Percentiles rank a stretch among this genome's conserved stretches.
Evolutionary conservation across 495 filamentous ascomycete species (phyloP).

Genomic region (Penicillium silybi): DNA sequence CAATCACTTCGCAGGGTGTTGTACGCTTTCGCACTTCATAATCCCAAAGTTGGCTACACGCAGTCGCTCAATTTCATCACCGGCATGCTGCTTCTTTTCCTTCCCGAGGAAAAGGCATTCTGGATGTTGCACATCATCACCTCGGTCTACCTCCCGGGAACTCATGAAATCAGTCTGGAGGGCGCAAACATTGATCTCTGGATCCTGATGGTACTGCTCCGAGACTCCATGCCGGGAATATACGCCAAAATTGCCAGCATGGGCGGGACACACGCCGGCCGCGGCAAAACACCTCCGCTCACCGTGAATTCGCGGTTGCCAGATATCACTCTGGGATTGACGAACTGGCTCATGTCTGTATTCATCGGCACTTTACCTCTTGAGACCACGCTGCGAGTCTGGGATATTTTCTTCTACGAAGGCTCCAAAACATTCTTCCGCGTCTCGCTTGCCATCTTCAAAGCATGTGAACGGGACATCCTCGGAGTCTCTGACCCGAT

Average conservation of each 20-base stretch:
- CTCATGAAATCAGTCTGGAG: constrained; percentile 87
- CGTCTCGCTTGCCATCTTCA: constrained; percentile 88
- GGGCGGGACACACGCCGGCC: constrained; percentile 49
- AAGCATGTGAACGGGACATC: constrained; percentile 81
- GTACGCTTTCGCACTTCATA: constrained; percentile 84
- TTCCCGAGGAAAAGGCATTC: constrained; percentile 88
- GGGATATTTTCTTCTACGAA: constrained; percentile 96
- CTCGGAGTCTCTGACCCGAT: constrained; percentile 77
- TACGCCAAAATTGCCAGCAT: constrained; percentile 87
- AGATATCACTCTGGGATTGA: constrained; percentile 87
- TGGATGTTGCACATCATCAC: constrained; percentile 95
- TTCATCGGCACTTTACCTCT: constrained; percentile 92
- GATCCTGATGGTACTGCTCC: constrained; percentile 81
- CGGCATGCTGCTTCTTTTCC: constrained; percentile 90
- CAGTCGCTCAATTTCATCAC: constrained; percentile 96
- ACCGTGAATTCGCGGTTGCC: constrained; percentile 63
- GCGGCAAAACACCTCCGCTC: constrained; percentile 36
- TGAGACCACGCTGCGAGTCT: constrained; percentile 85
- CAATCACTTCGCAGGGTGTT: constrained; percentile 78
- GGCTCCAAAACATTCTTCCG: constrained; percentile 94
- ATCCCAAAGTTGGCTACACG: constrained; percentile 88
- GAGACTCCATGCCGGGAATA: constrained; percentile 77
- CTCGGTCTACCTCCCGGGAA: constrained; percentile 80
- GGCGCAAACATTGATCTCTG: constrained; percentile 93
- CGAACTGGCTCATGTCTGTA: constrained; percentile 98